phyloP scores from a whole-genome alignment of 2,329 filamentous ascomycete genomes.

The Talaromyces funiculosus region DNA sequence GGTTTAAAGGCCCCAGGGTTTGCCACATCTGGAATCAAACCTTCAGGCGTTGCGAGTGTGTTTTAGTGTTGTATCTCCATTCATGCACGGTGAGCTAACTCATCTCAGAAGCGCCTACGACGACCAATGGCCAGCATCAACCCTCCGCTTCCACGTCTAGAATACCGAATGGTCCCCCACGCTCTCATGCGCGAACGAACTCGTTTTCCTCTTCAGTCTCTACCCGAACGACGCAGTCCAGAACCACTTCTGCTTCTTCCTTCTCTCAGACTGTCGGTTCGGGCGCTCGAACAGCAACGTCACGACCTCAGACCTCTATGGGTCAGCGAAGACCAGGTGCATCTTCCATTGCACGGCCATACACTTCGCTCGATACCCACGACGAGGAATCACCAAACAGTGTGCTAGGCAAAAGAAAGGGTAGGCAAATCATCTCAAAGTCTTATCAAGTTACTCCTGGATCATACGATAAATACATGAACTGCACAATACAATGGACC shows the following conservation, averaged over 20 bases:
- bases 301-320: slow-evolving; percentile 50
- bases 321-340: slow-evolving; percentile 46
- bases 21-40: slow-evolving; percentile 45
- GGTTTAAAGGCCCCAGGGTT: slow-evolving; percentile 41
- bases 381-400: slow-evolving; percentile 33
- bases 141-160: slow-evolving; percentile 21
- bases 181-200: slow-evolving; percentile 37
- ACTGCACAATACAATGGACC: slow-evolving; percentile 22
- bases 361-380: slow-evolving; percentile 39
- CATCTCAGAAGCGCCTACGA: slow-evolving; percentile 9
- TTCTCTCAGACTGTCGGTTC: slow-evolving; percentile 56
- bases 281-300: slow-evolving; percentile 44
- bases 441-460: slow-evolving; percentile 15
- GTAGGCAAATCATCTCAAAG: slow-evolving; percentile 39
- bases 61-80: background rate
- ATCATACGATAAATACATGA: slow-evolving; percentile 23
- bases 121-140: no score
- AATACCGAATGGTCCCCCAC: slow-evolving; percentile 35
- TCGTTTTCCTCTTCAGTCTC: slow-evolving; percentile 33
- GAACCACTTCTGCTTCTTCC: slow-evolving; percentile 42
- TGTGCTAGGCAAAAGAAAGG: slow-evolving; percentile 46
- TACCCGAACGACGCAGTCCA: slow-evolving; percentile 36
- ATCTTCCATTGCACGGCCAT: slow-evolving; percentile 36
- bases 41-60: slow-evolving; percentile 7
- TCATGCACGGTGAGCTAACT: background rate